Evolutionary conservation across 2,329 filamentous ascomycete species (phyloP).

Genomic region (Aspergillus fischeri): DNA sequence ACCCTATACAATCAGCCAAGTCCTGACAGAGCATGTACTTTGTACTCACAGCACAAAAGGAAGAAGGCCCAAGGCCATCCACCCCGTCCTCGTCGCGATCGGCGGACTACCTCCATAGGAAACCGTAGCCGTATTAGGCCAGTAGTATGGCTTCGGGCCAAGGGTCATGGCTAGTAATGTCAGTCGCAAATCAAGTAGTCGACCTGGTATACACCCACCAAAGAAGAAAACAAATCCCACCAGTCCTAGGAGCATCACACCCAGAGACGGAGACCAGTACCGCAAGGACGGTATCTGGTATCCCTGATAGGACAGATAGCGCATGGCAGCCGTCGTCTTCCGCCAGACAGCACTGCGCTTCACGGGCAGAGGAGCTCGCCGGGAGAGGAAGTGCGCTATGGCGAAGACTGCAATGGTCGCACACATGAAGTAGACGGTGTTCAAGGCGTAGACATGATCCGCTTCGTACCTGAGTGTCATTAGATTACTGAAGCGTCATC

Average conservation of each 20-base stretch:
- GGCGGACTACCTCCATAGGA: constrained; percentile 51
- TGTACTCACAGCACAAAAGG: constrained; percentile 46
- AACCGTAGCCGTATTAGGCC: constrained; percentile 42
- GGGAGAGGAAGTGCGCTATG: constrained; percentile 34
- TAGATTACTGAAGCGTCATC: neutral
- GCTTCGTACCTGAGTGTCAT: constrained; percentile 46
- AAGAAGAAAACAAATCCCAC: constrained; percentile 47
- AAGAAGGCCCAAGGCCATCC: constrained; percentile 49
- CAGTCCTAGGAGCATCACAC: constrained; percentile 39
- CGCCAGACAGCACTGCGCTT: constrained; percentile 28
- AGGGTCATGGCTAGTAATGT: constrained; percentile 41
- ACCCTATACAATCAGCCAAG: constrained; percentile 28
- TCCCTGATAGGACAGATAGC: constrained; percentile 42
- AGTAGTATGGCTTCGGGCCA: constrained; percentile 53
- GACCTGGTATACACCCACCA: constrained; percentile 23
- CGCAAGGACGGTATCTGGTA: constrained; percentile 31
- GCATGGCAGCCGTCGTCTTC: constrained; percentile 31
- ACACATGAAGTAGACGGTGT: constrained; percentile 52
- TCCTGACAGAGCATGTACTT: neutral
- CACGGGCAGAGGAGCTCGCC: constrained; percentile 26
- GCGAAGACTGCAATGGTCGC: constrained; percentile 47
- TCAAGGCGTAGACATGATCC: constrained; percentile 51
- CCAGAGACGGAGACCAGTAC: constrained; percentile 45
- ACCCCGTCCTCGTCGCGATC: constrained; percentile 50
- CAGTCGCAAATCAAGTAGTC: neutral